Evolutionary conservation across 306 rosid species (phyloP), one percentile per base, ranked within the genome.

Genomic region (Cicer arietinum): DNA sequence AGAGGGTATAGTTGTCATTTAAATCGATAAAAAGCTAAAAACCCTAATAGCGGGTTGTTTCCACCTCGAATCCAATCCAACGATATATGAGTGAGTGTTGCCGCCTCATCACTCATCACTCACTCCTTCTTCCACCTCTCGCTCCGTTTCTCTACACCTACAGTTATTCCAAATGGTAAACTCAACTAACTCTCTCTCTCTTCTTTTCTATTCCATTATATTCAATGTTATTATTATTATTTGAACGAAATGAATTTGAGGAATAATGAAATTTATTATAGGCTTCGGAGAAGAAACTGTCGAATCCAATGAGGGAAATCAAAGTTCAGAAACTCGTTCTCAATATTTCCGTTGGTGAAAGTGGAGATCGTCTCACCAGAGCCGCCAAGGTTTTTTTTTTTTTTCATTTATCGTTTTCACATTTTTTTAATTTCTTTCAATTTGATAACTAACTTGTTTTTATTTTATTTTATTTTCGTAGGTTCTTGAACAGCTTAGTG

Each of bases 401-500:
- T 1, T 0, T 3, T 1, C 1, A 7, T 0, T 44, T 0, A 25
- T 1, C 12, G 7, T 11, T 30, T 0, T 59, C 20, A 30, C 5
- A 30, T 30, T 30, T 30, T 30, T 3, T 25, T 30, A 30, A 30
- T 30, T 30, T 10, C 17, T 12, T 41, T 8, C 35, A 50, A 50
- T 54, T 54, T 54, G 7, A 7, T 54, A 17, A 18, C 12, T 54
- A 14, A 41, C 5, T 5, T 10, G 50, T 41, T 64, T 14, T 59
- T n/a, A 22, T 22, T 22, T 22, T 22, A 22, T 25, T 25, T 0
- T 35, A 2, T 6, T 39, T 46, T 35, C 6, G 7, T 54, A 88
- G 93, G 97, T 89, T 46, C 65, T 91, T 63, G 97, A 91, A 79
- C 97, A 91, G 70, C 92, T 91, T 40, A 89, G 97, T 60, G 91